Percentiles rank a stretch among this genome's conserved stretches.
Conservation (phyloP, 2,329 filamentous ascomycete species). For the Pleoardoris graminearum region DNA sequence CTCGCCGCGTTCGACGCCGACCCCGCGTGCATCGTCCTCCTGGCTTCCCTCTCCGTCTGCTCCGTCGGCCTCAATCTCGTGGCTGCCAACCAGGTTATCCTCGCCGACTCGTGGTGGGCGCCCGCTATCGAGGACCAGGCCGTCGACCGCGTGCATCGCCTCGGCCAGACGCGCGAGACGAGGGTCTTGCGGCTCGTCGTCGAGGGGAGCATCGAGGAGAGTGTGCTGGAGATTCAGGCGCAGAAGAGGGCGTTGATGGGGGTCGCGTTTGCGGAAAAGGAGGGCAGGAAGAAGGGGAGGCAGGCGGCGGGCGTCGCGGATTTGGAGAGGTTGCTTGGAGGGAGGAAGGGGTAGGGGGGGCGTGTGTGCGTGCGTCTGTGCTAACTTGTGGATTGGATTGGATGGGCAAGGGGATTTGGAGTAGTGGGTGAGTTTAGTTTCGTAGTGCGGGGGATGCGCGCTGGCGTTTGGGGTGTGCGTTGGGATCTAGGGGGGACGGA, state of each 20-base stretch:
- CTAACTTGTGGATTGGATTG: no score
- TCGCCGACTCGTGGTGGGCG: constrained; percentile 87
- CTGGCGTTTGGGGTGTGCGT: no score
- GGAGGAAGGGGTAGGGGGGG: no score
- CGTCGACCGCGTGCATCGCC: constrained; percentile 81
- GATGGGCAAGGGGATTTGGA: no score
- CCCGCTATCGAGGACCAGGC: constrained; percentile 92
- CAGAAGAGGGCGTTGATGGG: constrained; percentile 78
- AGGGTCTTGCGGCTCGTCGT: constrained; percentile 82
- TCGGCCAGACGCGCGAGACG: constrained; percentile 78
- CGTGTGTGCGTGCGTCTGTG: no score
- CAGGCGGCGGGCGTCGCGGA: constrained; percentile 52
- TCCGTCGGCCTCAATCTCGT: constrained; percentile 86
- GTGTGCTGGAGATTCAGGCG: constrained; percentile 75
- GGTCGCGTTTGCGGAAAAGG: constrained; percentile 77
- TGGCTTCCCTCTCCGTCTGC: constrained; percentile 80
- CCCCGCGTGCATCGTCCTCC: constrained; percentile 70
- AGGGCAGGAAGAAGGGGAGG: constrained; percentile 54
- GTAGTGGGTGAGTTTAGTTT: no score
- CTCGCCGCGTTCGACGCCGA: constrained; percentile 70
- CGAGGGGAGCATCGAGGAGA: constrained; percentile 78
- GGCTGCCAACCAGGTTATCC: constrained; percentile 80
- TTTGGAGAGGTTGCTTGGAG: constrained; percentile 47
- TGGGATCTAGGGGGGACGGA: no score
- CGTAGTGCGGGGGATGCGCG: no score